Base-by-base conservation (phyloP, 148 eudicot genomes). In the Fagopyrum esculentum region DNA sequence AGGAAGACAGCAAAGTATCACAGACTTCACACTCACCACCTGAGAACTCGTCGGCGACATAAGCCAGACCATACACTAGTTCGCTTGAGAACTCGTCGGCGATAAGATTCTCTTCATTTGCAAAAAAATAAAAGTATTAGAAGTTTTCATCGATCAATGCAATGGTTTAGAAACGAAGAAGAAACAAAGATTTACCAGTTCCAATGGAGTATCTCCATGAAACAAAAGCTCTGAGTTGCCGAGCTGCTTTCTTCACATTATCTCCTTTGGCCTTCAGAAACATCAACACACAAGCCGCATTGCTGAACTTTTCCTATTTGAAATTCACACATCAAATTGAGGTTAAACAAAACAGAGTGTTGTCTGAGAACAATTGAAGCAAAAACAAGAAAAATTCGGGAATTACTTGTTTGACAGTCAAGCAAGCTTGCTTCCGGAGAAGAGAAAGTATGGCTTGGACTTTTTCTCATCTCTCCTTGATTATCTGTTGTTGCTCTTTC, bases 1-100 rank as follows among this genome's bases (percentile, higher is more conserved):
- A n/a, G n/a, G n/a, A n/a, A n/a, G n/a, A n/a, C n/a, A n/a, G n/a
- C n/a, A n/a, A n/a, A n/a, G n/a, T n/a, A n/a, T n/a, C n/a, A n/a
- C n/a, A n/a, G n/a, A n/a, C n/a, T n/a, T n/a, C n/a, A n/a, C n/a
- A n/a, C n/a, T n/a, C n/a, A n/a, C n/a, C n/a, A n/a, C n/a, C n/a
- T n/a, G n/a, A n/a, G n/a, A n/a, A n/a, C n/a, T n/a, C n/a, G n/a
- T n/a, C n/a, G n/a, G 97, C 90, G 11, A 95, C 96, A 81, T 89
- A 95, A 55, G 99, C 99, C 51, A 90, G 60, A 8, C 99, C 99
- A 45, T 95, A 97, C 26, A 96, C 86, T 29, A 95, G 81, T 83
- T 95, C 99, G 15, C 91, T 91, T 6, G 97, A 90, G 74, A 95
- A 95, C 77, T 95, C 99, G 81, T 92, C 99, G 35, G 97, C 99